phyloP scores from a whole-genome alignment of 345 rosid genomes.

The Zanthoxylum bungeanum region DNA sequence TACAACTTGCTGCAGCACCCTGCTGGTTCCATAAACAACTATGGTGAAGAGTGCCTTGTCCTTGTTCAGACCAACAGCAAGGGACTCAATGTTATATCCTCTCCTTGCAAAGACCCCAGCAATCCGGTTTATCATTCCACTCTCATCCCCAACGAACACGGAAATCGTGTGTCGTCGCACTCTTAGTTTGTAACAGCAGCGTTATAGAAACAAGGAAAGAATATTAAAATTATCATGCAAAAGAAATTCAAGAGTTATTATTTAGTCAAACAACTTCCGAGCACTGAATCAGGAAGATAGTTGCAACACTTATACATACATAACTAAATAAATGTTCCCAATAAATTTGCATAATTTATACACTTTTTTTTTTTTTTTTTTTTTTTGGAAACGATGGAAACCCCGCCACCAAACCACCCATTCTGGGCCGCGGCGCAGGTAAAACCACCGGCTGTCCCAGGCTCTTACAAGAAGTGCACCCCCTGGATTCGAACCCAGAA shows the following conservation, averaged over 20 bases:
- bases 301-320: neutral
- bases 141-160: constrained; percentile 94
- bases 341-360: neutral
- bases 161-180: constrained; percentile 81
- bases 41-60: constrained; percentile 94
- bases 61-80: constrained; percentile 93
- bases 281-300: neutral
- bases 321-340: neutral
- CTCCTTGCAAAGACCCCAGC: constrained; percentile 98
- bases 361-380: too few species aligned
- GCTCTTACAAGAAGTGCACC: too few species aligned
- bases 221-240: neutral
- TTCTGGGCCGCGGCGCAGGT: too few species aligned
- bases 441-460: too few species aligned
- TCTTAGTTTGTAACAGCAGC: constrained; percentile 30
- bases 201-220: neutral
- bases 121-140: constrained; percentile 96
- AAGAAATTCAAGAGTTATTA: neutral
- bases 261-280: neutral
- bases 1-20: constrained; percentile 72
- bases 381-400: too few species aligned
- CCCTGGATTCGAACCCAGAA: too few species aligned
- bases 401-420: too few species aligned
- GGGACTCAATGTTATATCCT: constrained; percentile 94
- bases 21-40: constrained; percentile 84